A percentile compares a stretch with the other conserved stretches of the same genome.
phyloP scores from a whole-genome alignment of 768 basidiomycete genomes.

The Lentinus tigrinus region DNA sequence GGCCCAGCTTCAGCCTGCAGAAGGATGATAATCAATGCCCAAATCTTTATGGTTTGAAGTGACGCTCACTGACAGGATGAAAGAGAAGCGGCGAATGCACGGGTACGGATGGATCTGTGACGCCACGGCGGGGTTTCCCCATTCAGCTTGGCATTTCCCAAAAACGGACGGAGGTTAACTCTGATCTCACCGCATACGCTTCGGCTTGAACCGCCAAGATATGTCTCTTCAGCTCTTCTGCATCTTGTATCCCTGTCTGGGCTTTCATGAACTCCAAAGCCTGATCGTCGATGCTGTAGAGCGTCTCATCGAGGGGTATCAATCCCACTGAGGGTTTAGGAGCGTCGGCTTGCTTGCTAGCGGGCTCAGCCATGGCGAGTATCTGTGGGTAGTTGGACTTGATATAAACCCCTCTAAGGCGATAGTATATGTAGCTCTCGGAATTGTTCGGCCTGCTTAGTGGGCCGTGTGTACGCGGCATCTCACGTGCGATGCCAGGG shows the following conservation, averaged over 20 bases:
- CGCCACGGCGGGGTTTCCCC: neutral
- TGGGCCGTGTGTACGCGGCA: too few species aligned
- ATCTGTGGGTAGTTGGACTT: too few species aligned
- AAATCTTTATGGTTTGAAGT: neutral
- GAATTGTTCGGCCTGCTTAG: too few species aligned
- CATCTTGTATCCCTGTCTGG: conserved; percentile 30
- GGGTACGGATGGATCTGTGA: conserved; percentile 31
- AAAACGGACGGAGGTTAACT: neutral
- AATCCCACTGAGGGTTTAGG: neutral
- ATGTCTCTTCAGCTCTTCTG: conserved; percentile 30
- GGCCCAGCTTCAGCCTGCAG: conserved; percentile 24
- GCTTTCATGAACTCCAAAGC: conserved; percentile 19
- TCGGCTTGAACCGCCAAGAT: conserved; percentile 28
- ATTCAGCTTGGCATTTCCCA: neutral
- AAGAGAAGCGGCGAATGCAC: conserved; percentile 29
- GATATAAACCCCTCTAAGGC: too few species aligned
- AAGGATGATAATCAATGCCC: neutral
- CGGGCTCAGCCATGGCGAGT: too few species aligned
- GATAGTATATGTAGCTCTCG: too few species aligned
- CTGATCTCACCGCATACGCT: conserved; percentile 31
- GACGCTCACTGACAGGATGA: conserved; percentile 20
- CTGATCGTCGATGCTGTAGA: conserved; percentile 15
- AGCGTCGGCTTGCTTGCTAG: neutral
- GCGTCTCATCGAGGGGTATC: conserved; percentile 14
- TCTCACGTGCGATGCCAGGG: too few species aligned